These are phyloP conservation scores for Neurospora sp. DNA, from an alignment of 495 filamentous ascomycete genomes.

Conservation along the genomic window DNA sequence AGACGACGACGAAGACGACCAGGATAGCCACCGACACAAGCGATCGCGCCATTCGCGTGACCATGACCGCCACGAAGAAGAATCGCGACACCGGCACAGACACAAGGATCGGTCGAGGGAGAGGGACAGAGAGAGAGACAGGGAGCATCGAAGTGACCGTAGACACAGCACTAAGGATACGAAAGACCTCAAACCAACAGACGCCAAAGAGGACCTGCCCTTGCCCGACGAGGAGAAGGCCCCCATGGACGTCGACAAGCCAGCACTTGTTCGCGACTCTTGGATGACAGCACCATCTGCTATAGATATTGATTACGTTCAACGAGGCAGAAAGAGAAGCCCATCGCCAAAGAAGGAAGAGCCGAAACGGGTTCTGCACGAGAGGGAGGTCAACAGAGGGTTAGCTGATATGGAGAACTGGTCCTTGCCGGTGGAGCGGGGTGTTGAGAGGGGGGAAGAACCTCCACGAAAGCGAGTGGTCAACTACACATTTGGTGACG, in stretches of 20 bases:
- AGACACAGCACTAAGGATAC: slow-evolving; percentile 12
- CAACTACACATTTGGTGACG: slow-evolving; percentile 80
- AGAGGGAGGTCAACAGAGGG: slow-evolving; percentile 66
- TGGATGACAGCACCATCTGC: slow-evolving; percentile 91
- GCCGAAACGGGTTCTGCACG: slow-evolving; percentile 66
- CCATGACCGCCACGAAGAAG: slow-evolving; percentile 20
- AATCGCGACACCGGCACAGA: slow-evolving; percentile 23
- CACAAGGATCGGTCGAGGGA: slow-evolving; percentile 10
- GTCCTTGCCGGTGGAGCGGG: slow-evolving; percentile 14
- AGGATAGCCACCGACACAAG: slow-evolving; percentile 35
- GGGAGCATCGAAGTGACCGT: slow-evolving; percentile 7
- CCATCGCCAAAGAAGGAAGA: slow-evolving; percentile 49
- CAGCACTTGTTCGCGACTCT: slow-evolving; percentile 49
- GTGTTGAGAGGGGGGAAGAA: slow-evolving; percentile 21
- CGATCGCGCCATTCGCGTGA: slow-evolving; percentile 35
- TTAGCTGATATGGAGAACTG: slow-evolving; percentile 43
- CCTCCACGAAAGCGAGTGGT: slow-evolving; percentile 53
- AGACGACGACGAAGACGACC: slow-evolving; percentile 27
- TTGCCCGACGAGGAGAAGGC: slow-evolving; percentile 35
- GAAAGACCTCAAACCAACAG: slow-evolving; percentile 31
- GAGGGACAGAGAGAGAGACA: slow-evolving; percentile 10
- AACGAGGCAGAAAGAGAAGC: slow-evolving; percentile 44
- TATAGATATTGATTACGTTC: slow-evolving; percentile 75
- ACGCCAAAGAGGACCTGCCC: slow-evolving; percentile 37
- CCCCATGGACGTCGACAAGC: slow-evolving; percentile 11